Percentiles rank a stretch among this genome's conserved stretches.
phyloP scores from a whole-genome alignment of 768 basidiomycete species.

The Coprinopsis strossmayeri region DNA sequence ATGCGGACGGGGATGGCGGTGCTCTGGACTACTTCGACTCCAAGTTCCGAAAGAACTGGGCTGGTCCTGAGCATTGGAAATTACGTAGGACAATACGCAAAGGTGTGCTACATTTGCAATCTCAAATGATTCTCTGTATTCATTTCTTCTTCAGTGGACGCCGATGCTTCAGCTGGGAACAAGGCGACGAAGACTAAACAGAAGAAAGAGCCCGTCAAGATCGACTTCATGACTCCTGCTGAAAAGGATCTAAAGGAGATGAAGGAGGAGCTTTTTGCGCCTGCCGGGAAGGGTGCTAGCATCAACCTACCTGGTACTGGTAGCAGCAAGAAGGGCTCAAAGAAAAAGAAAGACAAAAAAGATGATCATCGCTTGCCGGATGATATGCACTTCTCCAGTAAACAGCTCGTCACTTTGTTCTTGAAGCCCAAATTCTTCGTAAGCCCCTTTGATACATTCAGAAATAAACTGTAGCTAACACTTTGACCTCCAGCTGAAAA shows the following conservation, averaged over 20 bases:
- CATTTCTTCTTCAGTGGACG: slow-evolving; percentile 23
- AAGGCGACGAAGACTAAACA: slow-evolving; percentile 44
- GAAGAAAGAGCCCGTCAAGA: slow-evolving; percentile 77
- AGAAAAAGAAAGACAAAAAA: slow-evolving; percentile 57
- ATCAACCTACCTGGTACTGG: slow-evolving; percentile 61
- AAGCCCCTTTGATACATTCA: slow-evolving; percentile 19
- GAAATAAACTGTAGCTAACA: slow-evolving; percentile 6
- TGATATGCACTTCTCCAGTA: slow-evolving; percentile 95
- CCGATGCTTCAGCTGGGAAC: slow-evolving; percentile 32
- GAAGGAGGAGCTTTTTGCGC: slow-evolving; percentile 70
- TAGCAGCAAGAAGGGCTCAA: slow-evolving; percentile 35
- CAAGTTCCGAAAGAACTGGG: slow-evolving; percentile 89
- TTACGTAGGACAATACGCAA: slow-evolving; percentile 72
- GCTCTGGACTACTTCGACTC: slow-evolving; percentile 89
- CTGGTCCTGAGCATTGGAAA: slow-evolving; percentile 99
- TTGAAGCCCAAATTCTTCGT: slow-evolving; percentile 95
- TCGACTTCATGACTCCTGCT: slow-evolving; percentile 65
- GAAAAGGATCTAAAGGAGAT: slow-evolving; percentile 56
- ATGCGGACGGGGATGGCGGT: slow-evolving; percentile 46
- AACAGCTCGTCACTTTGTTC: slow-evolving; percentile 87
- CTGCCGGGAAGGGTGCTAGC: slow-evolving; percentile 61
- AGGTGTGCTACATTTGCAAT: slow-evolving; percentile 39
- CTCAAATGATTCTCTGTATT: neutral
- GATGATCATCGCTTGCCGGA: slow-evolving; percentile 82
- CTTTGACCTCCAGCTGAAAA: slow-evolving; percentile 56